A percentile compares a stretch with the other conserved stretches of the same genome.
Evolutionary conservation across 345 rosid genomes (phyloP).

Genomic region (Litchi chinensis): DNA sequence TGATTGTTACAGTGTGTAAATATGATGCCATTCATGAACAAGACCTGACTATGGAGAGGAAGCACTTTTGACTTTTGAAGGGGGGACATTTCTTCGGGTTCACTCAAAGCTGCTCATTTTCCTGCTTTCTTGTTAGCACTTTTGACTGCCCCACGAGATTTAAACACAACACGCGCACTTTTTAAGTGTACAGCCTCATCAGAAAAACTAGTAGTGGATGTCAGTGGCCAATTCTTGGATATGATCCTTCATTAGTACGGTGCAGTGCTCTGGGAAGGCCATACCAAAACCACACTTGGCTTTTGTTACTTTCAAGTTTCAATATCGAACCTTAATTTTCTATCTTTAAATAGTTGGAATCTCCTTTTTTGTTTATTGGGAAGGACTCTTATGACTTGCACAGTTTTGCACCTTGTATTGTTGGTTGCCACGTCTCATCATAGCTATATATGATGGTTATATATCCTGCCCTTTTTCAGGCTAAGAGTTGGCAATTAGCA

Average conservation of each 20-base stretch:
- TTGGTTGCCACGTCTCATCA: no score
- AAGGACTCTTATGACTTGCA: not conserved
- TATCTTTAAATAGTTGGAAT: not conserved
- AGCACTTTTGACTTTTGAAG: not conserved
- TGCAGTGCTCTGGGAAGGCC: not conserved
- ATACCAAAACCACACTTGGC: not conserved
- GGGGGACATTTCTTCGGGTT: slow-evolving; percentile 17
- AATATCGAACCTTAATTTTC: not conserved
- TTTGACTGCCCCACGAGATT: slow-evolving; percentile 13
- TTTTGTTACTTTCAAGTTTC: not conserved
- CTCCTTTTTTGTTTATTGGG: not conserved
- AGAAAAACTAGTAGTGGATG: not conserved
- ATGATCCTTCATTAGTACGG: no score
- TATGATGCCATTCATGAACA: not conserved
- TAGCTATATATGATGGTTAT: no score
- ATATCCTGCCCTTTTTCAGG: no score
- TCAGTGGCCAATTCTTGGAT: no score
- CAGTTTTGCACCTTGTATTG: no score
- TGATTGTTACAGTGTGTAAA: not conserved
- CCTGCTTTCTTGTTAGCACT: slow-evolving; percentile 9
- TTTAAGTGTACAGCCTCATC: not conserved
- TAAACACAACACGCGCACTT: slow-evolving; percentile 22
- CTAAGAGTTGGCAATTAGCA: no score
- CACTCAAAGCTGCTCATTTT: slow-evolving; percentile 34
- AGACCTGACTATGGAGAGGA: not conserved